Evolutionary conservation across 176 grass and related monocot genomes (phyloP), one percentile per base, ranked within the genome.

Genomic region (Bolboschoenus planiculmis): DNA sequence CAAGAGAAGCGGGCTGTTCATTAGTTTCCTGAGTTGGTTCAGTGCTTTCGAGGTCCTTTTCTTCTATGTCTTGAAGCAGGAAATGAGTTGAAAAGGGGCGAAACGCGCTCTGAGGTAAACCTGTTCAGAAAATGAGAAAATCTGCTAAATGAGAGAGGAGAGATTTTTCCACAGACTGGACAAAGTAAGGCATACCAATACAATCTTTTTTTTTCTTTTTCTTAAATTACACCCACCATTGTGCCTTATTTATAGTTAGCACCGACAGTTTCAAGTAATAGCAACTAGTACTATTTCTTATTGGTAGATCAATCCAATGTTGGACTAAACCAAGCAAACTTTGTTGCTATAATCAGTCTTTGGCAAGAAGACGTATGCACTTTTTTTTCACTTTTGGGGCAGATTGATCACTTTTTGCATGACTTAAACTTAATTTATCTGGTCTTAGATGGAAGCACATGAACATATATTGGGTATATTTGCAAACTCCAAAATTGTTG

Each of bases 21-120:
- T 70, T 81, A 57, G 14, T 54, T 44, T 81, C 43, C 14, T 55
- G 50, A 4, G 16, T 18, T 11, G 63, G 81, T 14, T 1, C 74
- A 1, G 35, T 34, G 43, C 36, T 73, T 79, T 89, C 85, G 10
- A 4, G 56, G 43, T 33, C 85, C 56, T 91, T 85, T 42, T 84
- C 94, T 23, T 85, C 92, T 23, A 50, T 30, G 5, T 88, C 87
- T 39, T 88, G 87, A 31, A 92, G 71, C 71, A 86, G 85, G 42
- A 82, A 75, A 84, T 88, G 84, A 3, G 85, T 53, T 14, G 35
- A 59, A 31, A 42, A 83, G 40, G 26, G 30, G 18, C 56, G 34
- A 48, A n/a, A 61, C 44, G 21, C 3, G 21, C 21, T 37, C 24
- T 15, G 33, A 35, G 9, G 34, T 60, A n/a, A 47, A 33, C 40